Base-by-base conservation (phyloP, 371 early-diverging fungal genomes). In the Blakeslea trispora region DNA sequence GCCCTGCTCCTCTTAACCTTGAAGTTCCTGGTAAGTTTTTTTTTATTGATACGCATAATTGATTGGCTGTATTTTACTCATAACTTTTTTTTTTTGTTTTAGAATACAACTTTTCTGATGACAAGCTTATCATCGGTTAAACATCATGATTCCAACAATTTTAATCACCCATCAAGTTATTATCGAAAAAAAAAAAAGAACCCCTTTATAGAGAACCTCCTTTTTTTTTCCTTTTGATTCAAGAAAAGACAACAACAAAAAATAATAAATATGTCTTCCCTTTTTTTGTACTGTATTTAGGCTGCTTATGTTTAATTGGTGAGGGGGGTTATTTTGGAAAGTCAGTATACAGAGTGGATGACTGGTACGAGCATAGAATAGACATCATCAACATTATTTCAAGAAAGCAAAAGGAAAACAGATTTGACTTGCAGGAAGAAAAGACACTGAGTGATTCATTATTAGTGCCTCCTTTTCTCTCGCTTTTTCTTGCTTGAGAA, bases 1-100 rank as follows among this genome's bases (percentile, higher is more conserved):
- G 98, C 45, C 98, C 98, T 40, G 98, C 98, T 59, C 98, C 98
- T 44, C 87, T 97, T 54, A 98, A 98, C 84, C 83, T 98, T 59
- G 98, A 98, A 81, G 86, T 98, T 63, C 98, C 98, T 42, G 82
- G 79, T 79, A 72, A 61, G 66, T 52, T 24, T 22, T 17, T 23
- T 2, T 17, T 45, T 42, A 15, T 37, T 14, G 19, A 9, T 43
- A 15, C 23, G 31, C 17, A 5, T 24, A n/a, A 32, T 8, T 35
- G 2, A 45, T 45, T 15, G 4, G 13, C 54, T 40, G 8, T 32
- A 21, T 43, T 39, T 28, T 28, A 28, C 28, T 28, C 28, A 28
- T 28, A 3, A 28, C 7, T 39, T 40, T n/a, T 23, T 53, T 42
- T 18, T 40, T 50, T 34, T 53, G 53, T 8, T 32, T 50, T 57